phyloP scores from a whole-genome alignment of 2,329 filamentous ascomycete species.

The Aspergillus ruber region DNA sequence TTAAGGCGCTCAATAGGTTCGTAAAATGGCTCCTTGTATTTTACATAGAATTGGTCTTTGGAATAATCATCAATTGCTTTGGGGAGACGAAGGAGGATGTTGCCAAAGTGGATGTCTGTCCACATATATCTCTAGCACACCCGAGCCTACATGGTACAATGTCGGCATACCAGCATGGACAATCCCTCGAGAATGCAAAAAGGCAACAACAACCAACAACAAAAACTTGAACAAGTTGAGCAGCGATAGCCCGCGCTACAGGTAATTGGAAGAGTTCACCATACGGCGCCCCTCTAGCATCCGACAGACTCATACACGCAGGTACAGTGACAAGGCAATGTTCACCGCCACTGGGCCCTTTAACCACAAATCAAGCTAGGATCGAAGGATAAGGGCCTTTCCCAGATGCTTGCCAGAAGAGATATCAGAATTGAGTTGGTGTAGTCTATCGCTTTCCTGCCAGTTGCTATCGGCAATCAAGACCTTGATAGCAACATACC shows the following conservation, averaged over 20 bases:
- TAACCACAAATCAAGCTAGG: conserved; percentile 12
- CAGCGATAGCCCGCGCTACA: conserved; percentile 11
- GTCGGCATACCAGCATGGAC: too few species aligned
- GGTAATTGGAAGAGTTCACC: conserved; percentile 8
- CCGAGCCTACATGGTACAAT: conserved; percentile 4
- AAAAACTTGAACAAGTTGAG: conserved; percentile 16
- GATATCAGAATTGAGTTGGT: conserved; percentile 3
- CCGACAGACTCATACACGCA: conserved; percentile 13
- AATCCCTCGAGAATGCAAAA: conserved; percentile 15
- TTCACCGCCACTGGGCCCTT: conserved; percentile 14
- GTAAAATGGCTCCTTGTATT: conserved; percentile 1
- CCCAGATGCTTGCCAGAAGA: conserved; percentile 3
- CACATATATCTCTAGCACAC: conserved; percentile 3
- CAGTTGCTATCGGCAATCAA: background rate
- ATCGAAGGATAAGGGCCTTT: conserved; percentile 8
- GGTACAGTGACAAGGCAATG: conserved; percentile 16
- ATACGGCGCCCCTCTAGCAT: conserved; percentile 15
- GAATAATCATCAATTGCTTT: conserved; percentile 11
- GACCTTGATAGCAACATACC: too few species aligned
- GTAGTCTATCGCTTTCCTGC: conserved; percentile 8
- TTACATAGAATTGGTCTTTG: conserved; percentile 10
- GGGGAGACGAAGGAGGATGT: conserved; percentile 13
- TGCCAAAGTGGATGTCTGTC: conserved; percentile 11
- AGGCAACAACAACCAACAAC: too few species aligned
- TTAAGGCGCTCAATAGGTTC: conserved; percentile 14